These are phyloP conservation scores for Pseudogymnoascus sp. DNA, from an alignment of 2,329 filamentous ascomycete species.

Conservation along the genomic window DNA sequence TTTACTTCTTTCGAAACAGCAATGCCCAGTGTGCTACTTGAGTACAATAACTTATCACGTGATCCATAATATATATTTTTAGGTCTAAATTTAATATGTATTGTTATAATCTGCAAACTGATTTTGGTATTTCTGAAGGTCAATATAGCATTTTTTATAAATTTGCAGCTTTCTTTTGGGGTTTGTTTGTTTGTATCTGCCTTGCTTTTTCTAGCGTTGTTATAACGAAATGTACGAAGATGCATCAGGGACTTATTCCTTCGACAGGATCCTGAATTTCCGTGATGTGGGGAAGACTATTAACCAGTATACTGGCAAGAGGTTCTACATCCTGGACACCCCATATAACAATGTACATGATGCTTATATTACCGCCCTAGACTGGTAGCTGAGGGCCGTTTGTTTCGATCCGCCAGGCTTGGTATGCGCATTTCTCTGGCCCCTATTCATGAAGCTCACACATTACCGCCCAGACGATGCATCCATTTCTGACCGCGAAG, in stretches of 20 bases:
- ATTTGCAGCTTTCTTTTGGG: not conserved
- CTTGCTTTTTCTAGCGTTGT: not conserved
- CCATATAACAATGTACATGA: not conserved
- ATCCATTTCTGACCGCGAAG: slow-evolving; percentile 51
- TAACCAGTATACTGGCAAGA: slow-evolving; percentile 48
- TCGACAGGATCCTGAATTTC: slow-evolving; percentile 62
- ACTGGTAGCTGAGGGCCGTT: slow-evolving; percentile 48
- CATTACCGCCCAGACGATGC: slow-evolving; percentile 53
- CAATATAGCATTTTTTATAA: not conserved
- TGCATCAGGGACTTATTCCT: slow-evolving; percentile 16
- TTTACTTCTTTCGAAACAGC: not conserved
- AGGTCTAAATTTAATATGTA: not conserved
- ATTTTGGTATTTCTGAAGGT: not conserved
- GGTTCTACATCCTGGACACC: slow-evolving; percentile 34
- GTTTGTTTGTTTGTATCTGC: not conserved
- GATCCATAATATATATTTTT: not conserved
- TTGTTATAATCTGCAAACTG: not conserved
- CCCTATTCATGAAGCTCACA: not conserved
- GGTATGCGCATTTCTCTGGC: slow-evolving; percentile 29
- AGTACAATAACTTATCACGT: not conserved
- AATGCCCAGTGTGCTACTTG: not conserved
- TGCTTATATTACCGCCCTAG: slow-evolving; percentile 22
- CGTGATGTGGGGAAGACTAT: slow-evolving; percentile 64
- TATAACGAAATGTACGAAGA: not conserved
- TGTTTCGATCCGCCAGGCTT: slow-evolving; percentile 61